phyloP scores from a whole-genome alignment of 495 filamentous ascomycete genomes.

The Elaphomyces granulatus region DNA sequence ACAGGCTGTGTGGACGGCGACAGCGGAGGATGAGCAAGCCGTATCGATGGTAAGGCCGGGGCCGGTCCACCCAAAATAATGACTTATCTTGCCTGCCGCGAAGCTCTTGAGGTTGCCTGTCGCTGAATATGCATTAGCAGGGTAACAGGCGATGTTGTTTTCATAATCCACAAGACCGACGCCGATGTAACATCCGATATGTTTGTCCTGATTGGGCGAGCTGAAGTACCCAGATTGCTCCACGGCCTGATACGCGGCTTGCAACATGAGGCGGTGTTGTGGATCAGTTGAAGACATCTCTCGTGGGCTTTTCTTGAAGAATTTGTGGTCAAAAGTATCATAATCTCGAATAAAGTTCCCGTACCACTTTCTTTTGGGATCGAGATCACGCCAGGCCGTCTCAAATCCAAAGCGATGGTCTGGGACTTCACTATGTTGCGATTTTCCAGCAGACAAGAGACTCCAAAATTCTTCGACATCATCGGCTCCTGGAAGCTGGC shows the following conservation, averaged over 20 bases:
- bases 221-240: conserved; percentile 32
- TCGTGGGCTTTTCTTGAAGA: conserved; percentile 35
- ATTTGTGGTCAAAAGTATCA: conserved; percentile 37
- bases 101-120: conserved; percentile 24
- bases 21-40: conserved; percentile 31
- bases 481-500: conserved; percentile 34
- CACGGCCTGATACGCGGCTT: conserved; percentile 35
- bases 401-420: conserved; percentile 24
- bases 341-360: conserved; percentile 33
- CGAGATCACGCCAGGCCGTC: conserved; percentile 17
- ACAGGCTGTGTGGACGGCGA: conserved; percentile 29
- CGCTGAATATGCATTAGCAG: conserved; percentile 24
- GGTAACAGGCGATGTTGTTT: conserved; percentile 23
- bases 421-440: conserved; percentile 28
- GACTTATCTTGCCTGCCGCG: conserved; percentile 22
- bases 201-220: not conserved
- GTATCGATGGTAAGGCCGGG: conserved; percentile 32
- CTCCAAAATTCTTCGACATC: conserved; percentile 33
- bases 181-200: conserved; percentile 27
- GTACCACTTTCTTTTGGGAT: conserved; percentile 24
- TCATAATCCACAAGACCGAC: conserved; percentile 22
- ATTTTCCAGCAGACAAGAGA: conserved; percentile 24
- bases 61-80: conserved; percentile 38
- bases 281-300: conserved; percentile 39
- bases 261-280: conserved; percentile 35